These are phyloP conservation scores for Fusarium sulawesiense DNA, from an alignment of 2,329 filamentous ascomycete genomes.

Conservation along the genomic window DNA sequence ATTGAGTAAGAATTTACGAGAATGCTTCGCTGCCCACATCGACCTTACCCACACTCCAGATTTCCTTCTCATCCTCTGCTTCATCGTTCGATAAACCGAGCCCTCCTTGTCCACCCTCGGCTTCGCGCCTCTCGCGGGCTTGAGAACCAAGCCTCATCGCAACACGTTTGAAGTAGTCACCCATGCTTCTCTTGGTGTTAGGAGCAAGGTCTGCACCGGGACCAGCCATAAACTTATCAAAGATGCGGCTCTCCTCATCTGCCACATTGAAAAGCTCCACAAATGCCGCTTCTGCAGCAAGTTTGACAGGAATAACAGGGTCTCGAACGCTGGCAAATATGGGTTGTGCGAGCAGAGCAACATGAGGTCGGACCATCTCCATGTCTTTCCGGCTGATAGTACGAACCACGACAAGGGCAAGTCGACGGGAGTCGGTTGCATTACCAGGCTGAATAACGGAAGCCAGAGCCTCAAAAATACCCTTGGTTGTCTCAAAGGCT, in stretches of 20 bases:
- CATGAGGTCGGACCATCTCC: constrained; percentile 83
- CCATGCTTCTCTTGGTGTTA: constrained; percentile 87
- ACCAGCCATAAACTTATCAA: constrained; percentile 88
- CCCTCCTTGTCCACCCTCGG: constrained; percentile 88
- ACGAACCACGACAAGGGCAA: constrained; percentile 87
- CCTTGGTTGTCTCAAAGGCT: constrained; percentile 80
- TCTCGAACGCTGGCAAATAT: constrained; percentile 93
- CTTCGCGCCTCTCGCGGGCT: constrained; percentile 87
- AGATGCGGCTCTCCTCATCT: constrained; percentile 85
- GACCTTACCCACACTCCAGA: constrained; percentile 94
- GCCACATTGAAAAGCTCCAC: constrained; percentile 90
- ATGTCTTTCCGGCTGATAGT: constrained; percentile 84
- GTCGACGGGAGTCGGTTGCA: constrained; percentile 83
- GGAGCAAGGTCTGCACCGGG: constrained; percentile 73
- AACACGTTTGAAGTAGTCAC: constrained; percentile 96
- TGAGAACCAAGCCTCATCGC: constrained; percentile 86
- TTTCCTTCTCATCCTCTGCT: constrained; percentile 91
- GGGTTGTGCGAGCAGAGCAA: constrained; percentile 81
- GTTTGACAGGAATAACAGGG: constrained; percentile 91
- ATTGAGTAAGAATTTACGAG: constrained; percentile 14
- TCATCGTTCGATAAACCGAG: constrained; percentile 91
- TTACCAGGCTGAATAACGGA: constrained; percentile 80
- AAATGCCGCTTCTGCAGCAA: constrained; percentile 94
- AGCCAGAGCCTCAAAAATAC: constrained; percentile 82
- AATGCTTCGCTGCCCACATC: constrained; percentile 60